Percentiles rank a stretch among this genome's conserved stretches.
These are phyloP conservation scores for Aureobasidium leucospermi DNA, from an alignment of 2,329 filamentous ascomycete species.

Conservation along the genomic window DNA sequence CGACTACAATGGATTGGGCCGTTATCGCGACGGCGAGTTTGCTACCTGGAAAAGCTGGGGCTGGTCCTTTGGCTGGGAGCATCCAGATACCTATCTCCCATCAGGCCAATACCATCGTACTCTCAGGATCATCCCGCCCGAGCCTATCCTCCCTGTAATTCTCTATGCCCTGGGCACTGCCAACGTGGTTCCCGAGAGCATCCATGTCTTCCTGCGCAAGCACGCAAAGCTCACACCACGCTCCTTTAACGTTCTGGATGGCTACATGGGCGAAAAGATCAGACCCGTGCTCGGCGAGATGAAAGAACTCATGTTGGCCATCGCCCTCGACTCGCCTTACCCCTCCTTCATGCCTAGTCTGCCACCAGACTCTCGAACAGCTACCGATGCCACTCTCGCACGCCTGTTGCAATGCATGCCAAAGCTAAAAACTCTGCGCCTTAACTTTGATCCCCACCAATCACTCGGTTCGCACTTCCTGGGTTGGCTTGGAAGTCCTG, in stretches of 20 bases:
- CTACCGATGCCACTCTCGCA: neutral
- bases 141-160: slow-evolving; percentile 18
- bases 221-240: neutral
- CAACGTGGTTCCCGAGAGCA: slow-evolving; percentile 14
- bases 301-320: slow-evolving; percentile 20
- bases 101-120: neutral
- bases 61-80: slow-evolving; percentile 6
- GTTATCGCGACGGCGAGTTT: slow-evolving; percentile 41
- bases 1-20: slow-evolving; percentile 47
- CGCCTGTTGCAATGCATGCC: slow-evolving; percentile 19
- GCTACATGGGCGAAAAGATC: slow-evolving; percentile 3
- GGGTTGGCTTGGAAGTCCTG: neutral
- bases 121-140: neutral
- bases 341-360: neutral
- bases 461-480: slow-evolving; percentile 7
- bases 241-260: slow-evolving; percentile 17
- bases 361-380: neutral
- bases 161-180: slow-evolving; percentile 20
- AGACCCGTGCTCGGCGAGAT: slow-evolving; percentile 16
- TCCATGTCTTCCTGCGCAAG: slow-evolving; percentile 23
- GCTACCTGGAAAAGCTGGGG: slow-evolving; percentile 52
- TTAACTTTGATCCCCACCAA: slow-evolving; percentile 20
- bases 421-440: slow-evolving; percentile 18
- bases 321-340: neutral
- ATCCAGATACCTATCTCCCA: neutral